Conservation (phyloP, 306 rosid genomes). For the Sicyos edulis region DNA sequence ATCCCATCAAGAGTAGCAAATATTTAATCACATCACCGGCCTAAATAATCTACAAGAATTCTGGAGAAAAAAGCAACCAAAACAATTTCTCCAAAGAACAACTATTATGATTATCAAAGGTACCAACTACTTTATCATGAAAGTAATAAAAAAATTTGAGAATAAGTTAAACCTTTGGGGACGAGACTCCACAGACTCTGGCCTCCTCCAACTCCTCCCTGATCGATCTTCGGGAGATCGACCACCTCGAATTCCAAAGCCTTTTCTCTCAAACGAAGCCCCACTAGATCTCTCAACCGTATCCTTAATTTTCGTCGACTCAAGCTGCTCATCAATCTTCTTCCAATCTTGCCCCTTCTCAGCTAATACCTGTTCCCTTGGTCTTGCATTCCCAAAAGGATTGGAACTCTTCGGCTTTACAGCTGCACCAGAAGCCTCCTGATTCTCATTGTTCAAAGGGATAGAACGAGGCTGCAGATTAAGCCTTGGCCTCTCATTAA, state of each 20-base stretch:
- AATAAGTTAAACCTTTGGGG: slow-evolving; percentile 20
- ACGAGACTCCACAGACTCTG: slow-evolving; percentile 37
- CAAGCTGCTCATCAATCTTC: slow-evolving; percentile 82
- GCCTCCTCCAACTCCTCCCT: slow-evolving; percentile 74
- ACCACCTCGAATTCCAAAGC: slow-evolving; percentile 44
- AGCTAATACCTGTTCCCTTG: slow-evolving; percentile 91
- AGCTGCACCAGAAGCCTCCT: slow-evolving; percentile 32
- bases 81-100: not conserved
- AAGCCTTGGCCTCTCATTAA: slow-evolving; percentile 65
- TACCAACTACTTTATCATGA: too few species aligned
- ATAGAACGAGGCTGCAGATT: slow-evolving; percentile 63
- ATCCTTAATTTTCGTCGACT: slow-evolving; percentile 56
- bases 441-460: slow-evolving; percentile 38
- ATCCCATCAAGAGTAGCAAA: slow-evolving; percentile 28
- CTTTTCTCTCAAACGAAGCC: slow-evolving; percentile 43
- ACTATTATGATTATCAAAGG: too few species aligned
- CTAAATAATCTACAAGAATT: not conserved
- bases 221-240: slow-evolving; percentile 35
- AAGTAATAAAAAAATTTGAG: not conserved
- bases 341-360: slow-evolving; percentile 91
- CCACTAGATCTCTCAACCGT: slow-evolving; percentile 22
- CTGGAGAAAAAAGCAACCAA: not conserved
- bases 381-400: slow-evolving; percentile 84
- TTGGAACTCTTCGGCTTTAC: slow-evolving; percentile 52
- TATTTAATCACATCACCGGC: slow-evolving; percentile 23